Percentiles rank a stretch among this genome's conserved stretches.
Evolutionary conservation across 345 rosid species (phyloP).

Genomic region (Erodium maritimum): DNA sequence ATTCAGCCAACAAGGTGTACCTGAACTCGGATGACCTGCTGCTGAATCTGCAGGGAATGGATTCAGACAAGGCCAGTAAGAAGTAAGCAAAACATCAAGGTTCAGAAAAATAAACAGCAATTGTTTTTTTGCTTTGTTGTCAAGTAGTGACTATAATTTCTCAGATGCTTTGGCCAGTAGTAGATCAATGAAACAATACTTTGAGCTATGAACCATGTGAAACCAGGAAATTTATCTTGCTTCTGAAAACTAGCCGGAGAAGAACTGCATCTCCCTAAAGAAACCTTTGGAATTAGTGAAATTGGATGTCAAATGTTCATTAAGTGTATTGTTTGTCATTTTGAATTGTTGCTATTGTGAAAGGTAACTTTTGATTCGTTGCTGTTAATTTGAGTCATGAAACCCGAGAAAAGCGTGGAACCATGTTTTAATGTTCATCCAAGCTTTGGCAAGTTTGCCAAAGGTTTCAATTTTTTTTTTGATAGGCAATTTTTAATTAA

Average conservation of each 20-base stretch:
- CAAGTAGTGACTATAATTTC: neutral
- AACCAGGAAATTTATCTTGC: neutral
- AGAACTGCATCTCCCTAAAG: too few relatives aligned
- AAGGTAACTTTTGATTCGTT: too few relatives aligned
- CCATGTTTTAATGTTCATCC: too few relatives aligned
- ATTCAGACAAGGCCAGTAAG: constrained; percentile 19
- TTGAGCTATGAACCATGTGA: neutral
- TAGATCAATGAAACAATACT: neutral
- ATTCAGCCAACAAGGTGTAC: constrained; percentile 69
- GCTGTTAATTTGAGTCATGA: too few relatives aligned
- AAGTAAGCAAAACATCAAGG: constrained; percentile 19
- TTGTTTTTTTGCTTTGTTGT: neutral
- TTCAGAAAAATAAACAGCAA: too few relatives aligned
- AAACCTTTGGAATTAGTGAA: neutral
- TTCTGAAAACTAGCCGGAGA: neutral
- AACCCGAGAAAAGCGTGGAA: too few relatives aligned
- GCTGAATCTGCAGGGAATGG: constrained; percentile 78
- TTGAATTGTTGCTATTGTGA: too few relatives aligned
- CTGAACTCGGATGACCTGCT: constrained; percentile 62
- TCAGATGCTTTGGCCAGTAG: neutral
- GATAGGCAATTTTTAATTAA: too few relatives aligned
- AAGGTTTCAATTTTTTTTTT: too few relatives aligned
- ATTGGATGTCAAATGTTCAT: too few relatives aligned
- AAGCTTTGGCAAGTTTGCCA: too few relatives aligned
- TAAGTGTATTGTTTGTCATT: too few relatives aligned